phyloP scores from a whole-genome alignment of 768 basidiomycete genomes.

The Termitomyces sp. region DNA sequence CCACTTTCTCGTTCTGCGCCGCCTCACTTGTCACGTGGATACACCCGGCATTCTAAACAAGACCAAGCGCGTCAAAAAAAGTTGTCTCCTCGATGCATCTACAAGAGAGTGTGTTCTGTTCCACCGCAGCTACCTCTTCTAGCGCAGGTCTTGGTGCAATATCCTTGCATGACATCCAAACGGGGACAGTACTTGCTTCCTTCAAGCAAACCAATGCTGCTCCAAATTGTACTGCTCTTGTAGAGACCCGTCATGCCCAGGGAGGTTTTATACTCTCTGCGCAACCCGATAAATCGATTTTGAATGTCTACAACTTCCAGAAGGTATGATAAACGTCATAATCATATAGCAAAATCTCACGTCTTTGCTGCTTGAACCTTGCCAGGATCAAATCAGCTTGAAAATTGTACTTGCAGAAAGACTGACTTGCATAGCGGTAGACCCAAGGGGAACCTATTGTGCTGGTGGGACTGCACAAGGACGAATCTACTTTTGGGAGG shows the following conservation, averaged over 20 bases:
- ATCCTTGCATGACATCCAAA: conserved; percentile 76
- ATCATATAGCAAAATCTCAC: background rate
- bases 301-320: conserved; percentile 92
- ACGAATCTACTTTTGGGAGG: conserved; percentile 96
- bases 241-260: conserved; percentile 61
- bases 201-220: conserved; percentile 81
- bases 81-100: conserved; percentile 40
- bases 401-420: conserved; percentile 91
- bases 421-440: conserved; percentile 72
- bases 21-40: conserved; percentile 12
- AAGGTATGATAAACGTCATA: conserved; percentile 46
- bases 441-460: conserved; percentile 67
- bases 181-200: conserved; percentile 67
- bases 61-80: conserved; percentile 5
- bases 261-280: conserved; percentile 84
- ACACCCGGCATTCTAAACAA: conserved; percentile 2
- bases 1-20: background rate
- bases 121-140: conserved; percentile 45
- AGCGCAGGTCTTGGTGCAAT: conserved; percentile 56
- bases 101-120: conserved; percentile 65
- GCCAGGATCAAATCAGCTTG: conserved; percentile 81
- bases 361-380: conserved; percentile 1
- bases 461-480: conserved; percentile 88
- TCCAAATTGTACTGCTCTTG: conserved; percentile 58
- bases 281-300: conserved; percentile 82